Conservation (phyloP, 257 asterid genomes). For the Nicotiana noctiflora region DNA sequence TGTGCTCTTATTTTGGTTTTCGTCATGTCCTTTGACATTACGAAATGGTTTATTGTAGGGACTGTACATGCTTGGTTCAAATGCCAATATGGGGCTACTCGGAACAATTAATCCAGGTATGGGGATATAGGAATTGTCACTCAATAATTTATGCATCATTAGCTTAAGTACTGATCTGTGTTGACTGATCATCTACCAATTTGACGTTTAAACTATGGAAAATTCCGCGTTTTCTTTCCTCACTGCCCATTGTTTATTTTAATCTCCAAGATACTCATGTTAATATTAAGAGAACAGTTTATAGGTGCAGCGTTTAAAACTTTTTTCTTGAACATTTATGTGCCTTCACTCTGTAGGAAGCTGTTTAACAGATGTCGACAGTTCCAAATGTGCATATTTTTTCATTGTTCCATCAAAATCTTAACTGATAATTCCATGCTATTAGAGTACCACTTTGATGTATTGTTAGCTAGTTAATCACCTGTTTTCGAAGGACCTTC, state of each 20-base stretch:
- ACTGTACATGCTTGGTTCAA: constrained; percentile 40
- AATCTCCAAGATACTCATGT: neutral
- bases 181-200: neutral
- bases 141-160: neutral
- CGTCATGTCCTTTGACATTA: neutral
- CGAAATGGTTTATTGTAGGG: constrained; percentile 36
- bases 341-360: neutral
- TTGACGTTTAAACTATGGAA: neutral
- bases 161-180: neutral
- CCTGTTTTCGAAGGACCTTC: neutral
- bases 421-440: neutral
- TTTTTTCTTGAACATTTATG: neutral
- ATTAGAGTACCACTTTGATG: neutral
- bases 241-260: neutral
- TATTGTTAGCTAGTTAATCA: neutral
- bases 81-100: constrained; percentile 37
- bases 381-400: neutral
- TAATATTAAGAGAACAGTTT: neutral
- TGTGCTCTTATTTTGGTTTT: neutral
- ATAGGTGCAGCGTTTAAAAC: neutral
- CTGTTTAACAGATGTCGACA: neutral
- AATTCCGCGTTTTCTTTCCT: neutral
- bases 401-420: neutral
- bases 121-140: neutral
- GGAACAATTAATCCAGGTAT: constrained; percentile 55